Conservation (phyloP, 2,329 filamentous ascomycete genomes). For the Colletotrichum tamarilloi region DNA sequence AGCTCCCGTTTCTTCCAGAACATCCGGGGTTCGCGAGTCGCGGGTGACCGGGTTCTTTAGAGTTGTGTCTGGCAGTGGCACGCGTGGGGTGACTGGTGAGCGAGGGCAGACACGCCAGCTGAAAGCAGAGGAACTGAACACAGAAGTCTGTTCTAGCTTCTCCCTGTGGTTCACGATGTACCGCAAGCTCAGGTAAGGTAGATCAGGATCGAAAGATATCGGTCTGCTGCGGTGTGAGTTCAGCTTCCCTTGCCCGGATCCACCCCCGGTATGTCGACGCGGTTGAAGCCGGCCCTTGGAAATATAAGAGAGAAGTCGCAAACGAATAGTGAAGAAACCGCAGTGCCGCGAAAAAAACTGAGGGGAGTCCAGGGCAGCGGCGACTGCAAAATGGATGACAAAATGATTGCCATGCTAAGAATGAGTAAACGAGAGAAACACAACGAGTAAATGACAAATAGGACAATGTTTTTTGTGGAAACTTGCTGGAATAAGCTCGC, state of each 20-base stretch:
- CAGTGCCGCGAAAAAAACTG: background rate
- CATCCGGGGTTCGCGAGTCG: background rate
- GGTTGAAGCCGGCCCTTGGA: background rate
- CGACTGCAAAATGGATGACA: background rate
- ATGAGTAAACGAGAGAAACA: background rate
- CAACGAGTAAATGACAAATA: background rate
- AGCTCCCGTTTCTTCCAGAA: background rate
- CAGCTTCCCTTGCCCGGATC: background rate
- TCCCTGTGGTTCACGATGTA: background rate
- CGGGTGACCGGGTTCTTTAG: background rate
- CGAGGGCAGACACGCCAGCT: background rate
- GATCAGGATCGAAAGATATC: background rate
- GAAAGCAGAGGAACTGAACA: background rate
- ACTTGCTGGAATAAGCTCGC: background rate
- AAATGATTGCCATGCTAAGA: background rate
- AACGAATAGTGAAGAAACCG: background rate
- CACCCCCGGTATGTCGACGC: conserved; percentile 8
- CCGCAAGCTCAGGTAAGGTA: too few species aligned
- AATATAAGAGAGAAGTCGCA: background rate
- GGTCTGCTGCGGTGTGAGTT: background rate
- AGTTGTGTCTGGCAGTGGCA: conserved; percentile 8
- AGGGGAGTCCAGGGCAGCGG: background rate
- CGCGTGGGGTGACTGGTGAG: too few species aligned
- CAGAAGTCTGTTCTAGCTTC: too few species aligned
- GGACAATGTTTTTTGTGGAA: background rate